phyloP scores from a whole-genome alignment of 164 flowering plant genomes.

The Dillenia turbinata region DNA sequence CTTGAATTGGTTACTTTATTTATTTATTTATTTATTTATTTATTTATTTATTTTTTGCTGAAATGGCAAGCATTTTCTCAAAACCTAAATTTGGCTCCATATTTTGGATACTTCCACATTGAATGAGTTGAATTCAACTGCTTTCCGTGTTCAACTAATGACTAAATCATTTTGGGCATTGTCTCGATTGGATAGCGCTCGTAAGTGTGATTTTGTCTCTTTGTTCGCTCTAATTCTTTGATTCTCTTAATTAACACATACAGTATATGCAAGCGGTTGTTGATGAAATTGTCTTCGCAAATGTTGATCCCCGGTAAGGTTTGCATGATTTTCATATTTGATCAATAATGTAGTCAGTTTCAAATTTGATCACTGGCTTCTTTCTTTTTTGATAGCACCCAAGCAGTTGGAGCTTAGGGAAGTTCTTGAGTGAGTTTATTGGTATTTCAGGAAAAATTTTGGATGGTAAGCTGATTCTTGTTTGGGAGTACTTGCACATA shows the following conservation, averaged over 20 bases:
- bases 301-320: constrained; percentile 73
- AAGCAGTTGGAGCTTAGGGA: constrained; percentile 60
- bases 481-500: background rate
- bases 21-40: no score
- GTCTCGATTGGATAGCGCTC: no score
- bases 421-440: constrained; percentile 61
- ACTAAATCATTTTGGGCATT: no score
- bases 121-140: background rate
- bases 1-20: no score
- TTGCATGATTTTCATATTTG: background rate
- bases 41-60: no score
- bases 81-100: no score
- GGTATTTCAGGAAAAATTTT: constrained; percentile 48
- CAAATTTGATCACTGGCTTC: constrained; percentile 2
- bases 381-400: constrained; percentile 54
- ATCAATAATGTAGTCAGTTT: background rate
- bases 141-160: background rate
- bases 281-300: constrained; percentile 69
- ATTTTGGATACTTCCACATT: background rate
- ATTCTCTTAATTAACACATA: background rate
- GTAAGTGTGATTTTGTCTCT: no score
- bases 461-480: constrained; percentile 38
- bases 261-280: constrained; percentile 97
- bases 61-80: no score
- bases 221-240: no score